Evolutionary conservation across 805 yeast species (phyloP).

Genomic region (Yarrowia yakushimensis): DNA sequence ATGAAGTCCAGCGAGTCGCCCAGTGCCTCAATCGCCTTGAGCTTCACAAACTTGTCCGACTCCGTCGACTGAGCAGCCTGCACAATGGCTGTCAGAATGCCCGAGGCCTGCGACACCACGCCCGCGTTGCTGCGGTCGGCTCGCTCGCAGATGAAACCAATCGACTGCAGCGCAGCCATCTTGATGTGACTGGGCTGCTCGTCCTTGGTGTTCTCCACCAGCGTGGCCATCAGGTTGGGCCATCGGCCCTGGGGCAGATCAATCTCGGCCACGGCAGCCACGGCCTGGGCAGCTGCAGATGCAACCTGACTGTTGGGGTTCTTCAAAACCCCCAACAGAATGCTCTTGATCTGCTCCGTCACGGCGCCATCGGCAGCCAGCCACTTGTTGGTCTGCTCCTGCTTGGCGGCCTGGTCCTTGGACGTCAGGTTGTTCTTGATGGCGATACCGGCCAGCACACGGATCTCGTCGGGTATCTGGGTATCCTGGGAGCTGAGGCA

Average conservation of each 20-base stretch:
- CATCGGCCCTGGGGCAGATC: conserved; percentile 86
- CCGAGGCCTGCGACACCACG: conserved; percentile 80
- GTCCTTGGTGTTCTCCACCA: conserved; percentile 81
- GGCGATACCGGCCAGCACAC: conserved; percentile 87
- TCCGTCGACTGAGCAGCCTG: conserved; percentile 92
- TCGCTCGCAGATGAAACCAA: conserved; percentile 94
- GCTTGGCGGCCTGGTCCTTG: conserved; percentile 61
- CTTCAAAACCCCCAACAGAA: conserved; percentile 58
- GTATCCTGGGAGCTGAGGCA: conserved; percentile 64
- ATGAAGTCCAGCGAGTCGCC: conserved; percentile 89
- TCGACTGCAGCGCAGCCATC: conserved; percentile 79
- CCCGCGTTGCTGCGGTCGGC: conserved; percentile 80
- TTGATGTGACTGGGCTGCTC: conserved; percentile 77
- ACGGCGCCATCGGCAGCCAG: conserved; percentile 51
- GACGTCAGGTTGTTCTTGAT: conserved; percentile 85
- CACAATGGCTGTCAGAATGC: conserved; percentile 89
- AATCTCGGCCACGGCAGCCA: conserved; percentile 95
- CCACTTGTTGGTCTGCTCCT: conserved; percentile 72
- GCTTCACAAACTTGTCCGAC: conserved; percentile 67
- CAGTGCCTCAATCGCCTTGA: conserved; percentile 88
- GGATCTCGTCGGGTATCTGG: conserved; percentile 59
- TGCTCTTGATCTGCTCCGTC: conserved; percentile 61
- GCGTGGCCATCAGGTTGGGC: conserved; percentile 78
- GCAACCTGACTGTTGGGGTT: conserved; percentile 75
- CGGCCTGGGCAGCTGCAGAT: conserved; percentile 84